These are phyloP conservation scores for Lepraria neglecta DNA, from an alignment of 495 filamentous ascomycete genomes.

Conservation along the genomic window DNA sequence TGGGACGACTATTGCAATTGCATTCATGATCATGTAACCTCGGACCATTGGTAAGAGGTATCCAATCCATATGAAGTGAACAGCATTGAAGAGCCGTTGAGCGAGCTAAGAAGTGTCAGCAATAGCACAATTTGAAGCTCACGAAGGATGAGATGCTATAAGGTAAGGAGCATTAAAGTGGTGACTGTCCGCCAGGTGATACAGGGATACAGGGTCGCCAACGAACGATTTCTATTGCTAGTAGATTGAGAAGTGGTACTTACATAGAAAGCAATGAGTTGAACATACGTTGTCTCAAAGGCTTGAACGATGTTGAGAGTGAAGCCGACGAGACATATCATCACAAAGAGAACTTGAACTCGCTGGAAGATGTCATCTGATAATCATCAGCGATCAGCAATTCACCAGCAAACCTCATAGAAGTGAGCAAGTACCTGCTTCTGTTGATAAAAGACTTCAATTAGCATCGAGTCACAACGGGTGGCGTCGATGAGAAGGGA, in stretches of 20 bases:
- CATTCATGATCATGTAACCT: conserved; percentile 44
- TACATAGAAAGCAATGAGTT: conserved; percentile 49
- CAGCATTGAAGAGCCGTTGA: conserved; percentile 44
- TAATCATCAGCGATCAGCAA: conserved; percentile 1
- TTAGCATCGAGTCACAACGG: background rate
- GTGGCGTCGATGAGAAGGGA: background rate
- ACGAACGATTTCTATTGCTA: background rate
- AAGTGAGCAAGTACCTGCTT: conserved; percentile 1
- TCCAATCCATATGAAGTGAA: conserved; percentile 39
- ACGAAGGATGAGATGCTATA: no score
- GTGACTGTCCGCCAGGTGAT: background rate
- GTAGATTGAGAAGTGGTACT: background rate
- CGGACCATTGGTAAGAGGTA: conserved; percentile 48
- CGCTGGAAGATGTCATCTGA: conserved; percentile 50
- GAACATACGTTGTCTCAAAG: conserved; percentile 44
- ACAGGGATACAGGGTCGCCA: background rate
- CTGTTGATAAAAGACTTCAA: background rate
- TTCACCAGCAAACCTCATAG: background rate
- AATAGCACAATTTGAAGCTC: background rate
- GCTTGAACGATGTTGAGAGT: conserved; percentile 53
- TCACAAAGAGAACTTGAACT: conserved; percentile 47
- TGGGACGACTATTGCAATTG: conserved; percentile 35
- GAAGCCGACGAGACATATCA: conserved; percentile 50
- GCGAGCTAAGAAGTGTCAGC: conserved; percentile 34
- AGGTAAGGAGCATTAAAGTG: no score